These are phyloP conservation scores for Yarrowia hollandica DNA, from an alignment of 805 yeast genomes.

Conservation along the genomic window DNA sequence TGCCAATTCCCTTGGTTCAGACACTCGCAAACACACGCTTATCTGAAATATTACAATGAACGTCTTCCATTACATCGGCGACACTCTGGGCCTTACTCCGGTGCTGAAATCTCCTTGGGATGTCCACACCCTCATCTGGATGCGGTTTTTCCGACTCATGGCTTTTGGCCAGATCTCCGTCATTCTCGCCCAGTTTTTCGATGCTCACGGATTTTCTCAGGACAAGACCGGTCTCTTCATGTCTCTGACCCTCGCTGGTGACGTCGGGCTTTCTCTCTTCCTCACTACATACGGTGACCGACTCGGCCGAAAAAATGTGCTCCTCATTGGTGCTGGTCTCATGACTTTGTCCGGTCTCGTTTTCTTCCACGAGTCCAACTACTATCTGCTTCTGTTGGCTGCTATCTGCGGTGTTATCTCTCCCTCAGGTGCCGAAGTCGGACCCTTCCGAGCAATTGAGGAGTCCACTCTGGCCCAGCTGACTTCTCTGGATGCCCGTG, in stretches of 20 bases:
- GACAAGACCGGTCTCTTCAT: constrained; percentile 70
- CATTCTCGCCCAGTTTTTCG: constrained; percentile 67
- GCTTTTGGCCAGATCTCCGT: constrained; percentile 82
- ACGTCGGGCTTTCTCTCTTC: constrained; percentile 65
- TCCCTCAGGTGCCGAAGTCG: constrained; percentile 87
- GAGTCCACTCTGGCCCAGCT: constrained; percentile 80
- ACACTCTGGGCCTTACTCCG: constrained; percentile 19
- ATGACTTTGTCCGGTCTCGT: constrained; percentile 68
- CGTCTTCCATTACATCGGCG: background rate
- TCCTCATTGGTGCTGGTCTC: constrained; percentile 61
- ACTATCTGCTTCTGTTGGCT: constrained; percentile 57
- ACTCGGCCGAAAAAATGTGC: constrained; percentile 66
- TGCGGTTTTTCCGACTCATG: constrained; percentile 67
- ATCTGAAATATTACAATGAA: no score
- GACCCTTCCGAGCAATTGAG: constrained; percentile 85
- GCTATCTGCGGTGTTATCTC: constrained; percentile 85
- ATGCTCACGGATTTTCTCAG: constrained; percentile 55
- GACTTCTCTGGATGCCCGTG: constrained; percentile 50
- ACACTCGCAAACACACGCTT: no score
- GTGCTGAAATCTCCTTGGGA: constrained; percentile 43
- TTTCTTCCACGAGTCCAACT: constrained; percentile 60
- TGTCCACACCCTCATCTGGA: constrained; percentile 61
- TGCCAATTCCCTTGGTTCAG: no score
- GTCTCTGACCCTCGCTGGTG: constrained; percentile 80
- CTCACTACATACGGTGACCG: constrained; percentile 76